These are phyloP conservation scores for Hericium coralloides DNA, from an alignment of 768 basidiomycete genomes.

Conservation along the genomic window DNA sequence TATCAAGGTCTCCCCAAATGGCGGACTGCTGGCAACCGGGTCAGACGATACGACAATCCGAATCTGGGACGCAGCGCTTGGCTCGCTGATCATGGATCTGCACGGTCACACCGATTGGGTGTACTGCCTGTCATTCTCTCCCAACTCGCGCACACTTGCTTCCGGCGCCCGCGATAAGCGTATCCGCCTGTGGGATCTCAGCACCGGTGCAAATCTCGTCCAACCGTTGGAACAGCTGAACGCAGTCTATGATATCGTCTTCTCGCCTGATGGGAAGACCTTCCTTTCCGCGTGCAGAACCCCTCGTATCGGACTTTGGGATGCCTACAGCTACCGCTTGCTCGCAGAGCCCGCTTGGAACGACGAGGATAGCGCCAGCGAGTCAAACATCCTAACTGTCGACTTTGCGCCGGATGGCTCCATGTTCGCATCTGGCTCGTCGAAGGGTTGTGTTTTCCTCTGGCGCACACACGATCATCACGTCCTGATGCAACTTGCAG, in stretches of 20 bases:
- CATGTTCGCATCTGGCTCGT: neutral
- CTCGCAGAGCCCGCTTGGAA: neutral
- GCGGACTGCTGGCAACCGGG: neutral
- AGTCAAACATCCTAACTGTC: neutral
- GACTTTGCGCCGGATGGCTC: neutral
- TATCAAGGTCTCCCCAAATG: neutral
- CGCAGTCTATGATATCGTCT: neutral
- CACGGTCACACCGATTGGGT: neutral
- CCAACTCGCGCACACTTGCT: neutral
- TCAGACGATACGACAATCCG: neutral
- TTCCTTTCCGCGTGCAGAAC: neutral
- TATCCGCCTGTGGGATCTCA: neutral
- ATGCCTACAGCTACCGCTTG: neutral
- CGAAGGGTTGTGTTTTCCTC: neutral
- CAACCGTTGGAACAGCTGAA: neutral
- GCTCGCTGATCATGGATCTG: neutral
- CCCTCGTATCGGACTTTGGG: neutral
- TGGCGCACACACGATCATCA: neutral
- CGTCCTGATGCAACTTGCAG: neutral
- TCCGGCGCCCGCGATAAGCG: neutral
- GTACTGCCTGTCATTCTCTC: neutral
- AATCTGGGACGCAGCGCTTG: neutral
- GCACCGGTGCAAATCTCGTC: neutral
- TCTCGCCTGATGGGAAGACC: neutral
- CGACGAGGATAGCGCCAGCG: neutral